Conservation (phyloP, 768 basidiomycete genomes). For the Lactifluus volemus region DNA sequence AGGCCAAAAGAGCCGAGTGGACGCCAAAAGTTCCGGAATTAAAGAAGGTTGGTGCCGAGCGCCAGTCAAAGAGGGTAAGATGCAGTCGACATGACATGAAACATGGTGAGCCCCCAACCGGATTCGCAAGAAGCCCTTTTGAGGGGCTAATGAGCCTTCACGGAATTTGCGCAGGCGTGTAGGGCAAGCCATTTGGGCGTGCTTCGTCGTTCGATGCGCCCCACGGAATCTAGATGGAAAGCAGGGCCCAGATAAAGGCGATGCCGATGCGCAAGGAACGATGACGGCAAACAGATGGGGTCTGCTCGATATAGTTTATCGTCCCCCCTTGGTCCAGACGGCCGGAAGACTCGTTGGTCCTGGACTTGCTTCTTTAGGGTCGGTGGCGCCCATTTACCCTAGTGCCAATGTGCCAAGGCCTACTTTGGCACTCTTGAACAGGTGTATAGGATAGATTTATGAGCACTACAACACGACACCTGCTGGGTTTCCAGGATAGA, state of each 20-base stretch:
- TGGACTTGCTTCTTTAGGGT: background rate
- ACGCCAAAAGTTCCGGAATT: slow-evolving; percentile 12
- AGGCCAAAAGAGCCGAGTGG: too few species aligned
- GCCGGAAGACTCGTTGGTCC: background rate
- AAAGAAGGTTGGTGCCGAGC: background rate
- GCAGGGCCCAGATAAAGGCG: slow-evolving; percentile 9
- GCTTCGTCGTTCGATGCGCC: background rate
- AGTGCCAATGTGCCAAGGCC: background rate
- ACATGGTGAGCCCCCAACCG: background rate
- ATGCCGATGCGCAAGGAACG: background rate
- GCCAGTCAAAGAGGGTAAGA: background rate
- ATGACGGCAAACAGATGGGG: slow-evolving; percentile 7
- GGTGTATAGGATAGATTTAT: background rate
- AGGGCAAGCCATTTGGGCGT: slow-evolving; percentile 8
- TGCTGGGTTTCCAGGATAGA: background rate
- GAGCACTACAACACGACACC: background rate
- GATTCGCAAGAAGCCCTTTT: background rate
- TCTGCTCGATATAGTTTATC: slow-evolving; percentile 7
- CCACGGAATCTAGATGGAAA: slow-evolving; percentile 4
- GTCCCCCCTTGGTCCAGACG: background rate
- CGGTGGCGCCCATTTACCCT: background rate
- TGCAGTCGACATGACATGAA: background rate
- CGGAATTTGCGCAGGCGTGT: slow-evolving; percentile 17
- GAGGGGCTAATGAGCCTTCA: slow-evolving; percentile 4
- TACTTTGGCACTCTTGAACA: too few species aligned